Base-by-base conservation (phyloP, 805 yeast genomes). In the Teunomyces panamensis region DNA sequence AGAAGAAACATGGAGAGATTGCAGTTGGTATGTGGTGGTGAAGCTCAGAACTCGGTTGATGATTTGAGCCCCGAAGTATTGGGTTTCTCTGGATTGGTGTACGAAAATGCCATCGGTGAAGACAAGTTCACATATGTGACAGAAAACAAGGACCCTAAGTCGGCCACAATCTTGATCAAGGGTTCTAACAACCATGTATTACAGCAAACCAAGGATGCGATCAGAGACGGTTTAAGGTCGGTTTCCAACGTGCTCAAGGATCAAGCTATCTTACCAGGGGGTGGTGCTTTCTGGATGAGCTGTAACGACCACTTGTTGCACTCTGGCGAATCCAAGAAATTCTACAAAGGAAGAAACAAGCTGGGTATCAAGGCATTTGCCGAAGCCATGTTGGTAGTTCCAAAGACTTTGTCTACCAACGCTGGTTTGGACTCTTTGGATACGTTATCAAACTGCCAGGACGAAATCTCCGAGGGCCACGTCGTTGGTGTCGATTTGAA, bases 1-100 rank as follows among this genome's bases (percentile, higher is more conserved):
- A 84, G 99, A 76, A 86, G 99, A 74, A 94, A 94, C 70, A 92
- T 94, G 99, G 99, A 94, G 74, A 84, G 99, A 66, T 78, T 94
- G 64, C 99, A 94, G 71, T 78, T 94, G 51, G 89, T 90, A 45
- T 88, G 96, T 53, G 99, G 97, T 28, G 99, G 99, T 58, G 94
- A 87, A 64, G 98, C 98, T 7, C 97, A 92, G 72, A 94, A 94
- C 70, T 86, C 96, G 10, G 97, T 91, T 41, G 99, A 94, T 62
- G 98, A 92, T 65, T 77, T 94, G 59, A 61, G 85, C 5, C 89
- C 95, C 3, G 79, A 76, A 1, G 76, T 89, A 5, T 77, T 94
- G 51, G 99, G 99, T 20, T 85, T 69, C 64, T 89, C 97, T 11
- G 98, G 98, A 14, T 75, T 80, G 47, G 96, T 94, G 8, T 88